Evolutionary conservation across 1,139 yeast genomes (phyloP).

Genomic region (Torulaspora globosa): DNA sequence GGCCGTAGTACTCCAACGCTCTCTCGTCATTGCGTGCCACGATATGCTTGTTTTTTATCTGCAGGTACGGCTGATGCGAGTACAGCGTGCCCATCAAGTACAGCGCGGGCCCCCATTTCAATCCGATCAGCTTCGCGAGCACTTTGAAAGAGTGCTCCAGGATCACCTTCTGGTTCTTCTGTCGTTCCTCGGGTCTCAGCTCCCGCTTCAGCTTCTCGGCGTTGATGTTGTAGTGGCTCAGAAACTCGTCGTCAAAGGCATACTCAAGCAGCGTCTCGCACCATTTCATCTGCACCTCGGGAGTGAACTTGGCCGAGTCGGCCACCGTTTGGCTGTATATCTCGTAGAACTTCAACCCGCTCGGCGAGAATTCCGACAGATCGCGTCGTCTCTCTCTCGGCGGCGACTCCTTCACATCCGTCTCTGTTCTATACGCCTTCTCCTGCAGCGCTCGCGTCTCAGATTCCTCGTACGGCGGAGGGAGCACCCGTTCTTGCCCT

Average conservation of each 20-base stretch:
- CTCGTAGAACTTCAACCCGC: constrained; percentile 22
- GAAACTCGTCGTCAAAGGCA: constrained; percentile 40
- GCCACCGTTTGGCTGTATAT: constrained; percentile 25
- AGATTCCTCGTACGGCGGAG: constrained; percentile 22
- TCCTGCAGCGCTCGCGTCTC: constrained; percentile 20
- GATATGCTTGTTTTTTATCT: constrained; percentile 40
- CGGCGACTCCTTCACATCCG: constrained; percentile 1
- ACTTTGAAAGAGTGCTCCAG: constrained; percentile 55
- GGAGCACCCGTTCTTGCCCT: constrained; percentile 15
- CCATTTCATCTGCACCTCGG: constrained; percentile 48
- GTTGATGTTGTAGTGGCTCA: constrained; percentile 44
- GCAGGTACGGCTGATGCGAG: constrained; percentile 42
- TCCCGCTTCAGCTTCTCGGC: constrained; percentile 41
- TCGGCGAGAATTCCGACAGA: constrained; percentile 20
- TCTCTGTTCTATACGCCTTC: constrained; percentile 21
- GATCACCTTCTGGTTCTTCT: constrained; percentile 52
- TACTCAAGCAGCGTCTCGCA: constrained; percentile 48
- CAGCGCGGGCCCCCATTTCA: constrained; percentile 48
- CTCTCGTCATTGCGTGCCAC: constrained; percentile 52
- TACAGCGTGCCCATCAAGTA: constrained; percentile 58
- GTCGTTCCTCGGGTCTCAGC: constrained; percentile 43
- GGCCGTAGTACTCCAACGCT: constrained; percentile 55
- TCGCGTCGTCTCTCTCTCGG: constrained; percentile 9
- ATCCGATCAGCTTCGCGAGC: constrained; percentile 47
- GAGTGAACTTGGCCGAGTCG: constrained; percentile 38